Percentiles rank a stretch among this genome's conserved stretches.
phyloP scores from a whole-genome alignment of 2,329 filamentous ascomycete genomes.

The Alternaria tenuissima region DNA sequence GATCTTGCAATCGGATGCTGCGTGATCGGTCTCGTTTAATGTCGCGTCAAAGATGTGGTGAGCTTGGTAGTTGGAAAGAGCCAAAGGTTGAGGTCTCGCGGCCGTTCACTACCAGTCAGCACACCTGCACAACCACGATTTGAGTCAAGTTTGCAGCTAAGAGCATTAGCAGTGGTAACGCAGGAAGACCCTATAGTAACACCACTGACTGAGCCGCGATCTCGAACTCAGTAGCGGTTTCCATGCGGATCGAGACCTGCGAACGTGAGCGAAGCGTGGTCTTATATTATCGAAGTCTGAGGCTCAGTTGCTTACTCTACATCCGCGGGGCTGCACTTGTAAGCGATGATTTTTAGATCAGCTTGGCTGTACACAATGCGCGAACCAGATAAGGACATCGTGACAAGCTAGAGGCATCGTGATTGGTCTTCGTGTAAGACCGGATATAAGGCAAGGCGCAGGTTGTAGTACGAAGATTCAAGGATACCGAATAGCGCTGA shows the following conservation, averaged over 20 bases:
- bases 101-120: not conserved
- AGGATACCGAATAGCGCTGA: not conserved
- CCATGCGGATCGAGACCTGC: not conserved
- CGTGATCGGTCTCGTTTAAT: not conserved
- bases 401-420: not conserved
- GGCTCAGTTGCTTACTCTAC: not conserved
- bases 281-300: not conserved
- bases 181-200: not conserved
- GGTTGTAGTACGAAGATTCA: not conserved
- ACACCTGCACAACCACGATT: constrained; percentile 3
- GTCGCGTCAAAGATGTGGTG: not conserved
- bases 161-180: not conserved
- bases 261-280: not conserved
- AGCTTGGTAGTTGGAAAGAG: not conserved
- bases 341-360: not conserved
- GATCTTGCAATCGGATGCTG: not conserved
- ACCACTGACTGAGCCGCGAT: constrained; percentile 2
- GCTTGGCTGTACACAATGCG: not conserved
- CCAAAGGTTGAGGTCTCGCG: not conserved
- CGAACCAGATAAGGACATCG: not conserved
- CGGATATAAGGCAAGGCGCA: not conserved
- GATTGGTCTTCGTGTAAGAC: not conserved
- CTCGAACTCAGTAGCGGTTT: not conserved
- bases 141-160: not conserved
- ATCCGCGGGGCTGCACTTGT: not conserved